Conservation (phyloP, 192 early-diverging fungal species). For the Coemansia sp. region DNA sequence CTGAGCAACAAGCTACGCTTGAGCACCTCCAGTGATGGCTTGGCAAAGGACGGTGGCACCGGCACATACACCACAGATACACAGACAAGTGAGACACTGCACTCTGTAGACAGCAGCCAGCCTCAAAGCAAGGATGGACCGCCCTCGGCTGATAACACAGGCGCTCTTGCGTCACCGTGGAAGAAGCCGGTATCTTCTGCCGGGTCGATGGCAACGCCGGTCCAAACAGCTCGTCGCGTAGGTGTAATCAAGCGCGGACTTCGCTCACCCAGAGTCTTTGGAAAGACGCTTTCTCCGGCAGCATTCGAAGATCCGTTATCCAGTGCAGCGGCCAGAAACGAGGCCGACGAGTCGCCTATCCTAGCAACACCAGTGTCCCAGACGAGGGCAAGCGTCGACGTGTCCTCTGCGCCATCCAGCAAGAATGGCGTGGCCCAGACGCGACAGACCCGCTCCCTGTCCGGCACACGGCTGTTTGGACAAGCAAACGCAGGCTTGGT, state of each 20-base stretch:
- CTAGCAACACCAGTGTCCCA: not conserved
- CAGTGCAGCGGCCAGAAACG: slow-evolving; percentile 32
- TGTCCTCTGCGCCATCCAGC: slow-evolving; percentile 14
- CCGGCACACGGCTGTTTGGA: slow-evolving; percentile 21
- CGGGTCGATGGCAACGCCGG: slow-evolving; percentile 11
- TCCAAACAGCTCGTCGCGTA: slow-evolving; percentile 42
- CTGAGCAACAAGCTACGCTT: not conserved
- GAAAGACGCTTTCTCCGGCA: slow-evolving; percentile 39
- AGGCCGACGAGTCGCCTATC: not conserved
- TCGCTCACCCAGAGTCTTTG: slow-evolving; percentile 44
- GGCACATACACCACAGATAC: not conserved
- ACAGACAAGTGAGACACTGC: not conserved
- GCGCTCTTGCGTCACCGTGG: not conserved
- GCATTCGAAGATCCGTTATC: slow-evolving; percentile 48
- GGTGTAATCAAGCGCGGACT: slow-evolving; percentile 50
- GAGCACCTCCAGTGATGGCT: not conserved
- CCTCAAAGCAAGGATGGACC: not conserved
- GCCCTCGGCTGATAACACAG: slow-evolving; percentile 1
- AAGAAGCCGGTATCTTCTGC: slow-evolving; percentile 7
- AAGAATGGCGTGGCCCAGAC: slow-evolving; percentile 5
- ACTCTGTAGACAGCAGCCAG: not conserved
- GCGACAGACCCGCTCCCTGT: slow-evolving; percentile 47
- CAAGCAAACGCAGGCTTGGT: not conserved
- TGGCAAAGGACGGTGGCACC: not conserved
- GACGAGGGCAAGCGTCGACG: slow-evolving; percentile 35